These are phyloP conservation scores for Amanita jacksonii DNA, from an alignment of 768 basidiomycete genomes.

Conservation along the genomic window DNA sequence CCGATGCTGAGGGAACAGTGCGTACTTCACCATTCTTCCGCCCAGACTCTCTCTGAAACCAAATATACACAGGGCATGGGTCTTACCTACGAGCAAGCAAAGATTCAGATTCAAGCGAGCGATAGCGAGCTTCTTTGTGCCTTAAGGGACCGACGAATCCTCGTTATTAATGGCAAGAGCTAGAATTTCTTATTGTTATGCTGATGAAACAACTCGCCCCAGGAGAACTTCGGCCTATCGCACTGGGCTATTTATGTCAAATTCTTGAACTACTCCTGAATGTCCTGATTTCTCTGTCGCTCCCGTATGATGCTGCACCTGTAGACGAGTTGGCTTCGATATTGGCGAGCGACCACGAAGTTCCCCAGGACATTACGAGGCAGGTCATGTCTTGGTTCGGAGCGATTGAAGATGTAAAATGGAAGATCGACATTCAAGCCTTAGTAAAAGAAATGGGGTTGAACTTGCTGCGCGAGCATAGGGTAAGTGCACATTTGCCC, in stretches of 20 bases:
- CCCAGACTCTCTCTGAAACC: background rate
- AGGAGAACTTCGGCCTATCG: constrained; percentile 71
- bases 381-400: constrained; percentile 87
- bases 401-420: constrained; percentile 38
- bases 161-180: constrained; percentile 54
- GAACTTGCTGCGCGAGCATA: constrained; percentile 56
- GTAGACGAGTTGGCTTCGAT: constrained; percentile 49
- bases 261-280: constrained; percentile 73
- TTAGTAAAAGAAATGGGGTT: constrained; percentile 72
- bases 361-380: constrained; percentile 45
- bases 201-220: no score
- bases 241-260: constrained; percentile 51
- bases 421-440: constrained; percentile 55
- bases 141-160: constrained; percentile 58
- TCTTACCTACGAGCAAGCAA: constrained; percentile 54
- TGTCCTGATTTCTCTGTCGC: constrained; percentile 53
- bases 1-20: constrained; percentile 5
- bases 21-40: background rate
- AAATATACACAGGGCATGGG: constrained; percentile 4
- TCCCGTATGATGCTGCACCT: constrained; percentile 40
- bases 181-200: background rate
- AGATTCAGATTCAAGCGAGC: constrained; percentile 68
- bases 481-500: constrained; percentile 28
- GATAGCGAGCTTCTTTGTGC: constrained; percentile 62
- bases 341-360: constrained; percentile 66